Evolutionary conservation across 768 basidiomycete species (phyloP), one percentile per base, ranked within the genome.

Genomic region (Lenzites betulinus): DNA sequence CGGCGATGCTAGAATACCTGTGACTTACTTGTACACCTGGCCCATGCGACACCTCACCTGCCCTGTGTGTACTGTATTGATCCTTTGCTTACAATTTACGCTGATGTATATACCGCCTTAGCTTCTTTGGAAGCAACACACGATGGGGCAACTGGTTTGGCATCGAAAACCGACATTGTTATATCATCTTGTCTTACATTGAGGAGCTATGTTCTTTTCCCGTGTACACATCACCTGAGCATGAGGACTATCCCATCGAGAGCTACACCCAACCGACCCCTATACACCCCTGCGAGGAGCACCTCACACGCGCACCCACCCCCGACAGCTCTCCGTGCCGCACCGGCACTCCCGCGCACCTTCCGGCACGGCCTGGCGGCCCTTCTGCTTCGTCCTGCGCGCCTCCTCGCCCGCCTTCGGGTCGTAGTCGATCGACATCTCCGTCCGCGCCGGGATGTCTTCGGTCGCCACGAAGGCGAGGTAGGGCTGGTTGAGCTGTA

Each of bases 401-500:
- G 44, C 52, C 22, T 49, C 58, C 12, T 68, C 62, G 35, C 72
- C 73, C 7, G 70, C 70, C 30, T 71, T 62, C 1, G 89, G 88
- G 59, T 84, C 76, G 63, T 90, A 90, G 69, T 90, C 85, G 22
- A 89, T 78, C 0, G 83, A 84, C 4, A 90, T 78, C 61, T 90
- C 88, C 1, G 77, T 81, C 25, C 74, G 69, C 0, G 81, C 77
- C 0, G 74, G 72, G 53, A 90, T 84, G 60, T 81, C 67, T 39
- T 70, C 58, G 1, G 69, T 73, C 0, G 87, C 82, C 0, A 80
- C 83, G 54, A 87, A 87, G 1, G 81, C 84, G 36, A 89, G 76
- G 63, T 86, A 88, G 0, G 86, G 86, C 68, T 79, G 80, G 18
- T 86, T 83, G 64, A 78, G 75, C 86, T 88, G 41, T 36, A 28